phyloP scores from a whole-genome alignment of 176 grass and related monocot genomes.

The Carex scoparia region DNA sequence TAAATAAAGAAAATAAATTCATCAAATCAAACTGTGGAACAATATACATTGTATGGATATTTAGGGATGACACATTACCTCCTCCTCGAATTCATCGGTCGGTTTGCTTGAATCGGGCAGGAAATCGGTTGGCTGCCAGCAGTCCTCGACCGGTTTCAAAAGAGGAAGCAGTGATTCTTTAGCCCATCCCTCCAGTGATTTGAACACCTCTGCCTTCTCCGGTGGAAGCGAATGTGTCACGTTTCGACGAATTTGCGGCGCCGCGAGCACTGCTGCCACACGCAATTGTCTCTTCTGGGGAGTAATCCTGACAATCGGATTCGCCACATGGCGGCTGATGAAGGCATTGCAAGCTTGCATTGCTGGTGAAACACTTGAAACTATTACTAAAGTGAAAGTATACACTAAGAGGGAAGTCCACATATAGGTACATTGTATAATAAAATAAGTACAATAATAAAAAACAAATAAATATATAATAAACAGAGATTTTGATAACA shows the following conservation, averaged over 20 bases:
- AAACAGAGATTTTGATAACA: neutral
- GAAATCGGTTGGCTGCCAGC: constrained; percentile 88
- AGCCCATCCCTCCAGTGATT: constrained; percentile 70
- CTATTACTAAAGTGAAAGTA: neutral
- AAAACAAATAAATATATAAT: too few relatives aligned
- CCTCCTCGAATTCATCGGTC: constrained; percentile 47
- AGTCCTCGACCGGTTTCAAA: constrained; percentile 73
- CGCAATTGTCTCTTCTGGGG: constrained; percentile 21
- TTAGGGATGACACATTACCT: constrained; percentile 14
- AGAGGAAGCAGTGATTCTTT: constrained; percentile 50
- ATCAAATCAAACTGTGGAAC: neutral
- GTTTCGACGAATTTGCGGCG: neutral
- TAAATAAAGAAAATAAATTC: neutral
- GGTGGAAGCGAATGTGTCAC: constrained; percentile 84
- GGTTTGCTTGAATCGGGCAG: constrained; percentile 52
- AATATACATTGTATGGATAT: neutral
- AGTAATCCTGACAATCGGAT: constrained; percentile 9
- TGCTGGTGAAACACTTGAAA: constrained; percentile 6
- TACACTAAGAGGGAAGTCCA: neutral
- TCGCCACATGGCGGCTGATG: constrained; percentile 10
- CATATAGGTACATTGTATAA: neutral
- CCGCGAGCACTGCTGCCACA: neutral
- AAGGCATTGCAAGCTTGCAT: constrained; percentile 16
- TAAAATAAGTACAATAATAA: neutral
- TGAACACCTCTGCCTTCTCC: constrained; percentile 86